Base-by-base conservation (phyloP, 2,329 filamentous ascomycete species). In the Claviceps cyperi region DNA sequence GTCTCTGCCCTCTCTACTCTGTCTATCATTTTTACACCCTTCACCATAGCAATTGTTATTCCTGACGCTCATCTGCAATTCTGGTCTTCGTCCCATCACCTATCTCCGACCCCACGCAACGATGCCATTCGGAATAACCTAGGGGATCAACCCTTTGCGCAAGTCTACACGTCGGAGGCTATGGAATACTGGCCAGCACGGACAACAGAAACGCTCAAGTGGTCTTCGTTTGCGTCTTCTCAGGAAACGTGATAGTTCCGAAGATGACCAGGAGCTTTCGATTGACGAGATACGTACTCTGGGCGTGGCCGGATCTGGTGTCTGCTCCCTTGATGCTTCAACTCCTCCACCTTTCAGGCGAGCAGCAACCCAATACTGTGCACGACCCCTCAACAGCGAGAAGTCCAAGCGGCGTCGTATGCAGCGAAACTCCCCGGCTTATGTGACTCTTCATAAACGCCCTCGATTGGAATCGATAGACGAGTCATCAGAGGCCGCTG, bases 381-480 rank as follows among this genome's bases (percentile, higher is more conserved):
- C 41, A 22, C 19, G 32, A 9, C 24, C 40, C 5, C 28, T 47
- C 24, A 19, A 35, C n/a, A 44, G 47, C 28, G 50, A 49, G 9
- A 19, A 40, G 36, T 7, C 5, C 32, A 51, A 46, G 35, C 47
- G 43, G 8, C 47, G 28, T 35, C 50, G 50, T 22, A 11, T 13
- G 15, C 28, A 2, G 11, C 37, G 6, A 2, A 49, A 13, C 15
- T 41, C 32, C 5, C 32, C 8, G 5, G 36, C 37, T 21, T 43
- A 19, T 9, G 7, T 40, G 11, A 14, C 13, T 39, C 37, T 39
- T 14, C 47, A 35, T 7, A 38, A n/a, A 17, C 43, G 21, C 8
- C 21, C 41, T n/a, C 37, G 14, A 14, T 21, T 51, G n/a, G 47
- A 45, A n/a, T 51, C 47, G 4, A 51, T 51, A 48, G 47, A 51